Evolutionary conservation across 257 asterid species (phyloP).

Genomic region (Ilex asprella): DNA sequence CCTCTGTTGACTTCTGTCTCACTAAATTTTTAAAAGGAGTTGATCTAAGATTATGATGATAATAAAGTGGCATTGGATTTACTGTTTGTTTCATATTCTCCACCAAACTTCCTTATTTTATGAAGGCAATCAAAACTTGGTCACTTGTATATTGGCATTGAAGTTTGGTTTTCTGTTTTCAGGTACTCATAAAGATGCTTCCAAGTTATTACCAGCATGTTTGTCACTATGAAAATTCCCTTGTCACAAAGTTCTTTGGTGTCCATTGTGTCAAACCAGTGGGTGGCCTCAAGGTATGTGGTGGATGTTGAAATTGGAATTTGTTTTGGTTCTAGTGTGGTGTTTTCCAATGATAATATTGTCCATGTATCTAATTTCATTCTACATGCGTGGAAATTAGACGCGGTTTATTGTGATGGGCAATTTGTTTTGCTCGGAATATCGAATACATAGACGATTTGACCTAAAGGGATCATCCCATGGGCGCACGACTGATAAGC

Average conservation of each 20-base stretch:
- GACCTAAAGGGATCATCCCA: constrained; percentile 82
- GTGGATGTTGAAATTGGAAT: not conserved
- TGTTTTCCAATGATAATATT: not conserved
- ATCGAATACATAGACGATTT: constrained; percentile 67
- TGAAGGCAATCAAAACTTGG: not conserved
- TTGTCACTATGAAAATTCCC: constrained; percentile 15
- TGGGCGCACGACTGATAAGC: constrained; percentile 68
- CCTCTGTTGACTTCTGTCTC: not conserved
- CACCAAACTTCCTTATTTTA: no score
- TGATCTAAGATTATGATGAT: not conserved
- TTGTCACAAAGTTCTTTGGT: constrained; percentile 24
- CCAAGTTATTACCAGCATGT: constrained; percentile 21
- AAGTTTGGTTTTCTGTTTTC: constrained; percentile 3
- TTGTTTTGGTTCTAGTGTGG: not conserved
- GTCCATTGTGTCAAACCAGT: constrained; percentile 25
- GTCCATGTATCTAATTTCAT: no score
- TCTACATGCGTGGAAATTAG: constrained; percentile 11
- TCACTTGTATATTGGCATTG: not conserved
- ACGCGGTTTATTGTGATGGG: constrained; percentile 72
- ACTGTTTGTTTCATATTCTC: no score
- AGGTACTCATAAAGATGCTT: constrained; percentile 28
- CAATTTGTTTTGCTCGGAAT: constrained; percentile 76
- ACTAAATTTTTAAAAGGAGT: not conserved
- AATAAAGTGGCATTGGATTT: not conserved
- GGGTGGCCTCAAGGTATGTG: constrained; percentile 27